Percentiles rank a stretch among this genome's conserved stretches.
These are phyloP conservation scores for Calonectria hongkongensis DNA, from an alignment of 2,329 filamentous ascomycete species.

Conservation along the genomic window DNA sequence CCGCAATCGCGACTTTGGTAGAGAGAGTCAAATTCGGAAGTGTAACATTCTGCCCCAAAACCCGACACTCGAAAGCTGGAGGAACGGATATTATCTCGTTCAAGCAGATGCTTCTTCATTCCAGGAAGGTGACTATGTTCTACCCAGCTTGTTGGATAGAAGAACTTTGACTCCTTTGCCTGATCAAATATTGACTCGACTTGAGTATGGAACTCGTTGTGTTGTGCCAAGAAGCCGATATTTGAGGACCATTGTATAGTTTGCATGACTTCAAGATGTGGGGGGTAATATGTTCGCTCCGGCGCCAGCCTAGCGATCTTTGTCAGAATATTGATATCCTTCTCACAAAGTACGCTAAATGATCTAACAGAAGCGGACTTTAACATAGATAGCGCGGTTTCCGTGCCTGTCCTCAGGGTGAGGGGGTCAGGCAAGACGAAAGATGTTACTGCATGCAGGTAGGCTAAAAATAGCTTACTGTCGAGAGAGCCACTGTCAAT, in stretches of 20 bases:
- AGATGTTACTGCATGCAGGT: conserved; percentile 74
- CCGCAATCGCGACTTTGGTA: neutral
- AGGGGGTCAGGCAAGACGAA: conserved; percentile 70
- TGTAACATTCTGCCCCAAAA: neutral
- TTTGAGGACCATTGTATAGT: conserved; percentile 63
- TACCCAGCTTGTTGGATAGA: neutral
- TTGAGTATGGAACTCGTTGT: conserved; percentile 61
- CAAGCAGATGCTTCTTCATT: neutral
- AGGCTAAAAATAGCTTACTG: conserved; percentile 70
- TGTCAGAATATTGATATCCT: neutral
- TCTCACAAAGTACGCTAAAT: neutral
- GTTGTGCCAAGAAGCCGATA: conserved; percentile 66
- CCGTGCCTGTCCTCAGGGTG: conserved; percentile 70
- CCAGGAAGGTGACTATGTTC: neutral
- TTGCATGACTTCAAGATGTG: conserved; percentile 65
- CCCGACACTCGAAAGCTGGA: neutral
- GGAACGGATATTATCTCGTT: neutral
- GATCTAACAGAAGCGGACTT: conserved; percentile 65
- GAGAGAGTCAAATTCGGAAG: neutral
- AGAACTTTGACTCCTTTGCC: neutral
- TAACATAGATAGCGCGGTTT: conserved; percentile 70
- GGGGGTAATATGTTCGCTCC: conserved; percentile 67
- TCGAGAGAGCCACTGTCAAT: conserved; percentile 69
- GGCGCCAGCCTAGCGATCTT: conserved; percentile 31
- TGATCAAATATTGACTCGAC: neutral